Percentiles rank a stretch among this genome's conserved stretches.
phyloP scores from a whole-genome alignment of 805 yeast species.

The Naumovozyma baii region DNA sequence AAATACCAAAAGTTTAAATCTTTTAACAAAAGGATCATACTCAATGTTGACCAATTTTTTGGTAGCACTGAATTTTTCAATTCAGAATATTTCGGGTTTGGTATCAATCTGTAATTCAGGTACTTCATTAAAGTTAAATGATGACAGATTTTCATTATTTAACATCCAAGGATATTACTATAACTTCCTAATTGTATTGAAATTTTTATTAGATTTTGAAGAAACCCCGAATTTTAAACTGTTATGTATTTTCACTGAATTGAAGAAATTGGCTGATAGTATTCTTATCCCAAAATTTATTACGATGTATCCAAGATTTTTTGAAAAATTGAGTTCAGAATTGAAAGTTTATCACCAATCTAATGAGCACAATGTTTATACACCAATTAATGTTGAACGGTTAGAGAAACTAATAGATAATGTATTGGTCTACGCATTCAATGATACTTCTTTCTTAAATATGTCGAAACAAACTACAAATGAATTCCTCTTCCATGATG shows the following conservation, averaged over 20 bases:
- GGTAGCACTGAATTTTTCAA: slow-evolving; percentile 26
- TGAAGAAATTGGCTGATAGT: slow-evolving; percentile 23
- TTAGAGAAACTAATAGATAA: slow-evolving; percentile 24
- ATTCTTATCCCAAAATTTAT: slow-evolving; percentile 21
- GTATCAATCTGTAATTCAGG: slow-evolving; percentile 12
- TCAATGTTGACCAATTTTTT: slow-evolving; percentile 23
- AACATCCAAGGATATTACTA: slow-evolving; percentile 26
- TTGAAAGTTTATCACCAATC: slow-evolving; percentile 2
- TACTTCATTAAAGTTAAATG: slow-evolving; percentile 12
- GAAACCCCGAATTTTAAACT: slow-evolving; percentile 28
- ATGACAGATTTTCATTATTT: slow-evolving; percentile 19
- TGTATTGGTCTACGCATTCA: slow-evolving; percentile 25
- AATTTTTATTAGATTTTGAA: slow-evolving; percentile 27
- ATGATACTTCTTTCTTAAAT: slow-evolving; percentile 26
- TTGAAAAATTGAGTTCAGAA: slow-evolving; percentile 14
- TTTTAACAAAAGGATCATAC: slow-evolving; percentile 23
- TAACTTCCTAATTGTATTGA: slow-evolving; percentile 23
- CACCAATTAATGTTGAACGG: slow-evolving; percentile 15
- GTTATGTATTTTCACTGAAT: slow-evolving; percentile 24
- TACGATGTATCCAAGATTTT: slow-evolving; percentile 15
- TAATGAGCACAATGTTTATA: slow-evolving; percentile 3
- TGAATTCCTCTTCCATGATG: slow-evolving; percentile 13
- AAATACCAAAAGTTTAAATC: slow-evolving; percentile 14
- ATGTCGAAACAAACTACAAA: slow-evolving; percentile 22
- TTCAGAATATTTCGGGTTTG: slow-evolving; percentile 23